phyloP scores from a whole-genome alignment of 2,329 filamentous ascomycete species.

The Lizonia empirigonia region DNA sequence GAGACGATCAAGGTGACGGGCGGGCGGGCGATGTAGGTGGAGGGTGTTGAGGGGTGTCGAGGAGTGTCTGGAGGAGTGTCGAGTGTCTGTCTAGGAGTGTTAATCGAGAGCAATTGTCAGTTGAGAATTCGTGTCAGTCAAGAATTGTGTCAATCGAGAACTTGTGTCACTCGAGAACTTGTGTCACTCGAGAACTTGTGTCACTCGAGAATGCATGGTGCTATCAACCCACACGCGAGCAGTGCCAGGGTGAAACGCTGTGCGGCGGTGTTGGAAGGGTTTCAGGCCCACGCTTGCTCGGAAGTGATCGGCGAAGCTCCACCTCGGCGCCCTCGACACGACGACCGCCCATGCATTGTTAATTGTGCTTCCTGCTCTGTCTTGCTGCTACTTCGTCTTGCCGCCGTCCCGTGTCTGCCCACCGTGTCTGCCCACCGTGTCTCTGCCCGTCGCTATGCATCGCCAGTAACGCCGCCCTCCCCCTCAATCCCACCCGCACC shows the following conservation, averaged over 20 bases:
- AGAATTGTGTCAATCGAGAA: too few species aligned
- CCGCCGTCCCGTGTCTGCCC: too few species aligned
- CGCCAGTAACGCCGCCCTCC: conserved; percentile 7
- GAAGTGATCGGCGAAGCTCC: conserved; percentile 5
- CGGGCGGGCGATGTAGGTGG: conserved; percentile 65
- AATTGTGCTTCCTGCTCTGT: conserved; percentile 12
- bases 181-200: too few species aligned
- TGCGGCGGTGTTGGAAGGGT: conserved; percentile 8
- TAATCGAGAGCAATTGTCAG: too few species aligned
- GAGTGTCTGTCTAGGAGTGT: too few species aligned
- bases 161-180: too few species aligned
- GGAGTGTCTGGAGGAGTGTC: conserved; percentile 17
- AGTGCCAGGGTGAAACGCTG: too few species aligned
- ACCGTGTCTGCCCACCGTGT: not conserved
- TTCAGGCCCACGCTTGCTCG: conserved; percentile 22
- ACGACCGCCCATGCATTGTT: conserved; percentile 6
- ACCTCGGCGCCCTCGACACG: conserved; percentile 12
- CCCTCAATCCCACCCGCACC: conserved; percentile 16
- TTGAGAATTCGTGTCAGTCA: too few species aligned
- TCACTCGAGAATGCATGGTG: too few species aligned
- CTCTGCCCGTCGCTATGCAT: conserved; percentile 5
- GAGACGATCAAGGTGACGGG: conserved; percentile 89
- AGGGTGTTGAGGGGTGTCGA: not conserved
- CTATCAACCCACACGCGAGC: too few species aligned
- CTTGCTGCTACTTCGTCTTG: too few species aligned